Evolutionary conservation across 345 rosid genomes (phyloP).

Genomic region (Eucalyptus tenuipes): DNA sequence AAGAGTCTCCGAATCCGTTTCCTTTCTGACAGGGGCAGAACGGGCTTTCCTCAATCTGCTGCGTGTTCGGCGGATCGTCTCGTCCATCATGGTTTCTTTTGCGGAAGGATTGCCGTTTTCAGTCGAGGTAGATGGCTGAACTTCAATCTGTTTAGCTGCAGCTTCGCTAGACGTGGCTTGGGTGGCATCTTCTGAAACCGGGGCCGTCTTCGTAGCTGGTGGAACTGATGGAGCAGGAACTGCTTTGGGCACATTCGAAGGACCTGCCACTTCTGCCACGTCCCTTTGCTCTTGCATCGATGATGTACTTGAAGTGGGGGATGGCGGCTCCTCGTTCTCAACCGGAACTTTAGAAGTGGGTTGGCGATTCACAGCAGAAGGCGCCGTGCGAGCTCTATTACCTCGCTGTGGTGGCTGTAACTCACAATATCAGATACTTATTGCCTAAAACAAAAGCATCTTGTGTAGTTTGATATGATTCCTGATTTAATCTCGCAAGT

Average conservation of each 20-base stretch:
- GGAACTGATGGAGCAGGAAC: slow-evolving; percentile 7
- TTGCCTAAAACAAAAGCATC: background rate
- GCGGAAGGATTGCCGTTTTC: slow-evolving; percentile 29
- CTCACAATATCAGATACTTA: background rate
- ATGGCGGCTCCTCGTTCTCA: slow-evolving; percentile 45
- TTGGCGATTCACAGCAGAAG: slow-evolving; percentile 22
- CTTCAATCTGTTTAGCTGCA: slow-evolving; percentile 36
- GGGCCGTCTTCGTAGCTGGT: background rate
- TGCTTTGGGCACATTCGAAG: slow-evolving; percentile 22
- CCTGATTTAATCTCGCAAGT: background rate
- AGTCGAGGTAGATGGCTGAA: slow-evolving; percentile 15
- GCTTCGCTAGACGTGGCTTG: slow-evolving; percentile 17
- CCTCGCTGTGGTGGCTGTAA: slow-evolving; percentile 23
- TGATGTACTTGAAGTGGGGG: slow-evolving; percentile 58
- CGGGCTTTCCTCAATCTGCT: slow-evolving; percentile 41
- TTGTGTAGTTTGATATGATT: background rate
- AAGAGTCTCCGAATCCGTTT: background rate
- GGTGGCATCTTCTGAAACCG: background rate
- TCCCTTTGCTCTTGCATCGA: slow-evolving; percentile 53
- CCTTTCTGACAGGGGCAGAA: slow-evolving; percentile 17
- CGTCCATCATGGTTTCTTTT: slow-evolving; percentile 49
- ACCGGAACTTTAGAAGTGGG: slow-evolving; percentile 12
- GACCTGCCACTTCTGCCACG: slow-evolving; percentile 21
- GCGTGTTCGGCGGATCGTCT: slow-evolving; percentile 20
- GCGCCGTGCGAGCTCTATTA: slow-evolving; percentile 17